Conservation (phyloP, 2,329 filamentous ascomycete species). For the Fusarium hainanense region DNA sequence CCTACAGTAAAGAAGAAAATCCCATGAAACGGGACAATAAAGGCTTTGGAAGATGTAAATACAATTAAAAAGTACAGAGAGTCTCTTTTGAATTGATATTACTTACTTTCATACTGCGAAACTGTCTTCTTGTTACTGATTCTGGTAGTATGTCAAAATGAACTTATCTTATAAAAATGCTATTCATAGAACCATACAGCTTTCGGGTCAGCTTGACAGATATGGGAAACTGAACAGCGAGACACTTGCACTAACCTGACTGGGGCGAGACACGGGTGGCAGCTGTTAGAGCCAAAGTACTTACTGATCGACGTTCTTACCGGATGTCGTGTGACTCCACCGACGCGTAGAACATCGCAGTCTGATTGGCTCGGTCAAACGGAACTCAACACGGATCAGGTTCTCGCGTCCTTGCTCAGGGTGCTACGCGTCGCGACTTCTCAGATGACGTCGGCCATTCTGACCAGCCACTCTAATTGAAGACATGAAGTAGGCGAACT, state of each 20-base stretch:
- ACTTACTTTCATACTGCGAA: accelerated
- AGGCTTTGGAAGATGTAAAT: accelerated
- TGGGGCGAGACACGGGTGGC: no score
- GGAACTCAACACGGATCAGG: accelerated
- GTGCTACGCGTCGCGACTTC: background rate
- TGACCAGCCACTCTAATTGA: background rate
- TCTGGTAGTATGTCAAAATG: no score
- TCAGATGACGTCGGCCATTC: background rate
- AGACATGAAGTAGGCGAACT: background rate
- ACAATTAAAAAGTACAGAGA: background rate
- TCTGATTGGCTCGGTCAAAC: background rate
- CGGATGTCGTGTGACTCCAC: no score
- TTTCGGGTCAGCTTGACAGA: no score
- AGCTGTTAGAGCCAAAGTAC: no score
- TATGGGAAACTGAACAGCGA: no score
- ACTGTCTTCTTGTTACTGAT: background rate
- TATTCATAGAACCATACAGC: accelerated
- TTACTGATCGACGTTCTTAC: no score
- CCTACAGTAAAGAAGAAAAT: background rate
- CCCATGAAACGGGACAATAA: background rate
- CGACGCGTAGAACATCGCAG: no score
- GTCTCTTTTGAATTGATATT: background rate
- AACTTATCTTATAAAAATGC: no score
- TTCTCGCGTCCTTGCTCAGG: no score
- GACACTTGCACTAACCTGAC: no score